Percentiles rank a stretch among this genome's conserved stretches.
These are phyloP conservation scores for Debaryomyces castellii DNA, from an alignment of 805 yeast genomes.

Conservation along the genomic window DNA sequence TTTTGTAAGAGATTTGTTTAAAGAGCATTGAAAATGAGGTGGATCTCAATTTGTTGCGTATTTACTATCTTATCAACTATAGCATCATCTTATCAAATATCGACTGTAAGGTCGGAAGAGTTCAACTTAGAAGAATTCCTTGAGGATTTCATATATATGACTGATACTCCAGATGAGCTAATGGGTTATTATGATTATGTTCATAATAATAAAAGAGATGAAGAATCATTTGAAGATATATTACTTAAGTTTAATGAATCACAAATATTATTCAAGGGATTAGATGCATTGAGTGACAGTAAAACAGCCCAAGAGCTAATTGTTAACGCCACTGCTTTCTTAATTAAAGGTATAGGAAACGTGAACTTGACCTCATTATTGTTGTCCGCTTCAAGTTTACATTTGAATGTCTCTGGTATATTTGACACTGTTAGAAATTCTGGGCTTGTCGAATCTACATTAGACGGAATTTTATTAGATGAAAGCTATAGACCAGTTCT, in stretches of 20 bases:
- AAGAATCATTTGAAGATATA: constrained; percentile 23
- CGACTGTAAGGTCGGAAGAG: background rate
- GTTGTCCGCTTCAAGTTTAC: constrained; percentile 5
- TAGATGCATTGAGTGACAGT: constrained; percentile 34
- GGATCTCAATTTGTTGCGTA: background rate
- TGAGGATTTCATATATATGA: constrained; percentile 5
- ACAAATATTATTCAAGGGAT: constrained; percentile 31
- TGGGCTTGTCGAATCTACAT: constrained; percentile 31
- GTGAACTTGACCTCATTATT: constrained; percentile 10
- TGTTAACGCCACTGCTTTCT: constrained; percentile 30
- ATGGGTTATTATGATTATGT: constrained; percentile 7
- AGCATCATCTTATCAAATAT: background rate
- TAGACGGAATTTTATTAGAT: constrained; percentile 41
- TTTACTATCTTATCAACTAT: background rate
- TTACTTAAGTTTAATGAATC: constrained; percentile 28
- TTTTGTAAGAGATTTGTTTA: no score
- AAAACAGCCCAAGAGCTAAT: constrained; percentile 25
- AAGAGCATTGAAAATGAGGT: background rate
- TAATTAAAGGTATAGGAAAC: constrained; percentile 11
- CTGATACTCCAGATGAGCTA: constrained; percentile 4
- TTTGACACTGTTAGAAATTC: constrained; percentile 26
- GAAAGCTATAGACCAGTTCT: constrained; percentile 29
- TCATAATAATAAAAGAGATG: constrained; percentile 18
- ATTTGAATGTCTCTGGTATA: constrained; percentile 21
- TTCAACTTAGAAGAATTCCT: background rate